Evolutionary conservation across 148 eudicot species (phyloP).

Genomic region (Drosera capensis): DNA sequence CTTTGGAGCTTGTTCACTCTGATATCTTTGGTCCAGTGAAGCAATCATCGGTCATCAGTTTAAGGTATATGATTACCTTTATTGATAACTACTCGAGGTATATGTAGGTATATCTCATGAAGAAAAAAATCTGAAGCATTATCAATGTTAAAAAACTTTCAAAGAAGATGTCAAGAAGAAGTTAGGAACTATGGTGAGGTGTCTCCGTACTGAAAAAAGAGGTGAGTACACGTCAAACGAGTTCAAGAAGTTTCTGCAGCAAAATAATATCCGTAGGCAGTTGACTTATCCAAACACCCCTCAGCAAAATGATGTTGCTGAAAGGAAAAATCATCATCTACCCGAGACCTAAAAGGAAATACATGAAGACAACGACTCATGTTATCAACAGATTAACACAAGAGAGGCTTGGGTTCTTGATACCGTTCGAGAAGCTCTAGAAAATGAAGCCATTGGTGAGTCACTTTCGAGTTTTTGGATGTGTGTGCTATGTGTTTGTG

Average conservation of each 20-base stretch:
- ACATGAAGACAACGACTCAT: background rate
- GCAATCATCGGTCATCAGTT: background rate
- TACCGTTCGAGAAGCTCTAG: background rate
- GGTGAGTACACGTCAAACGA: background rate
- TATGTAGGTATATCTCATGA: background rate
- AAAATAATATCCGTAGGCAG: background rate
- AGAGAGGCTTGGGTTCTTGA: background rate
- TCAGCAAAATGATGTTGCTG: background rate
- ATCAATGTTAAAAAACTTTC: background rate
- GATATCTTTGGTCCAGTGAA: background rate
- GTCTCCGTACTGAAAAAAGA: background rate
- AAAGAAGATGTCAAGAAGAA: no score
- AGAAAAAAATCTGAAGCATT: background rate
- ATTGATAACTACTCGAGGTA: background rate
- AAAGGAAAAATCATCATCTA: no score
- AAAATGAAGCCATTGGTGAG: background rate
- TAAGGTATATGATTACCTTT: background rate
- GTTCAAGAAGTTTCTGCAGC: background rate
- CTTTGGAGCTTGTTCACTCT: background rate
- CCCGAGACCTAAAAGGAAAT: background rate
- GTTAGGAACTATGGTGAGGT: background rate
- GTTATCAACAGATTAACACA: background rate
- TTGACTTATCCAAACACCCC: background rate
- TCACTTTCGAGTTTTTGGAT: background rate
- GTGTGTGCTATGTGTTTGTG: background rate